Base-by-base conservation (phyloP, 83 land plant genomes). In the Diphasiastrum complanatum region DNA sequence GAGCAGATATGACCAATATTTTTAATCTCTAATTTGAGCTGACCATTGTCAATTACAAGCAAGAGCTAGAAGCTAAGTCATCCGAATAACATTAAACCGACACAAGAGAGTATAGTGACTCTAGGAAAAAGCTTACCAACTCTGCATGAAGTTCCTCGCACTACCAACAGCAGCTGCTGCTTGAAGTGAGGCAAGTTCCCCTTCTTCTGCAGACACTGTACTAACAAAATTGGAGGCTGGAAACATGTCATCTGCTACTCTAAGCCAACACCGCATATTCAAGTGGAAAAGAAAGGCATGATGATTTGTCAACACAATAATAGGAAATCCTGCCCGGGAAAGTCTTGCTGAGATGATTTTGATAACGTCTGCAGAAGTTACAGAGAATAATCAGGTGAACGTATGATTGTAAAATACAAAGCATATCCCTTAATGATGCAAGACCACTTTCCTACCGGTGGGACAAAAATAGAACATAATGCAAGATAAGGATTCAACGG, bases 201-300 rank as follows among this genome's bases (percentile, higher is more conserved):
- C 90, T 54, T 75, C 76, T 20, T 78, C 79, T 69, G 53, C 37
- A 18, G 87, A 29, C 26, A 19, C 24, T 37, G 68, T 69, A 40
- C 73, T 85, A 45, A 89, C 66, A 65, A 92, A 87, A 72, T 81
- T 88, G 49, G 98, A 88, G 47, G 84, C 83, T 40, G 96, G 90
- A 47, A 92, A 92, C 47, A 74, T 75, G 61, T 89, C 96, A 69
- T 89, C 98, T 19, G 91, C 98, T 24, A 93, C 81, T 58, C 98
- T 75, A 50, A 89, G 75, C 98, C 98, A 93, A 49, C 91, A 85
- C 80, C 56, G 76, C 74, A 93, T 75, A 63, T 70, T 75, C 76
- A 80, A 66, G 61, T 93, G 91, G 74, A 74, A 93, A 47, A 93
- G 80, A 54, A 89, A 93, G 0, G 98, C 98, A 70, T 89, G 91